These are phyloP conservation scores for Scytalidium sp. DNA, from an alignment of 2,329 filamentous ascomycete species.

Conservation along the genomic window DNA sequence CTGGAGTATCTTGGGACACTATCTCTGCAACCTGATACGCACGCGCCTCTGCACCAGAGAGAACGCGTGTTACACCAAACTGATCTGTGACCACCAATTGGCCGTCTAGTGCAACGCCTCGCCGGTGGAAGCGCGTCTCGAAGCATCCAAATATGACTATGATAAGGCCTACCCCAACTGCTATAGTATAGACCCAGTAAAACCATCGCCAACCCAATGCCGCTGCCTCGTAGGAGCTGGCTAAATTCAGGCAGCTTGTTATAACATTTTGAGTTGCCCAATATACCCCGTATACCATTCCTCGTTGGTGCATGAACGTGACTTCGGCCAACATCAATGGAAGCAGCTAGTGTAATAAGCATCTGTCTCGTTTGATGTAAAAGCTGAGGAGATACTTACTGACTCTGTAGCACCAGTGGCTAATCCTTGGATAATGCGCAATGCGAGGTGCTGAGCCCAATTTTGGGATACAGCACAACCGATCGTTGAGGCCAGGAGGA, in stretches of 20 bases:
- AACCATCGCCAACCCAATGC: slow-evolving; percentile 38
- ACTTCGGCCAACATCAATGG: slow-evolving; percentile 37
- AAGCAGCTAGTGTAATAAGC: no score
- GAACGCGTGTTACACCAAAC: not conserved
- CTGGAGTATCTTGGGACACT: not conserved
- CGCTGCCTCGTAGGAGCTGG: slow-evolving; percentile 32
- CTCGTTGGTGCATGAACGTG: slow-evolving; percentile 37
- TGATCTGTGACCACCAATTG: slow-evolving; percentile 31
- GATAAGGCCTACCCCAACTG: slow-evolving; percentile 32
- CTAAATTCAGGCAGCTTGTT: slow-evolving; percentile 29
- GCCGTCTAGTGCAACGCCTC: slow-evolving; percentile 29
- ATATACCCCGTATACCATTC: slow-evolving; percentile 33
- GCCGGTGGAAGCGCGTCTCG: slow-evolving; percentile 36
- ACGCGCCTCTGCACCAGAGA: not conserved
- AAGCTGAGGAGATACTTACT: no score
- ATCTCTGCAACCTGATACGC: not conserved
- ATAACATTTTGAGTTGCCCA: slow-evolving; percentile 36
- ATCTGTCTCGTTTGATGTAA: no score
- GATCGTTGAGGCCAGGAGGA: slow-evolving; percentile 31
- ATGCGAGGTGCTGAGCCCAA: slow-evolving; percentile 33
- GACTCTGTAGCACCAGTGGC: slow-evolving; percentile 37
- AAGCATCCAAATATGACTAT: slow-evolving; percentile 35
- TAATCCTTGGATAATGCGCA: slow-evolving; percentile 33
- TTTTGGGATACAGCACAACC: slow-evolving; percentile 30
- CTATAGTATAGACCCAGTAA: slow-evolving; percentile 37